phyloP scores from a whole-genome alignment of 495 filamentous ascomycete species.

The Talaromyces proteolyticus region DNA sequence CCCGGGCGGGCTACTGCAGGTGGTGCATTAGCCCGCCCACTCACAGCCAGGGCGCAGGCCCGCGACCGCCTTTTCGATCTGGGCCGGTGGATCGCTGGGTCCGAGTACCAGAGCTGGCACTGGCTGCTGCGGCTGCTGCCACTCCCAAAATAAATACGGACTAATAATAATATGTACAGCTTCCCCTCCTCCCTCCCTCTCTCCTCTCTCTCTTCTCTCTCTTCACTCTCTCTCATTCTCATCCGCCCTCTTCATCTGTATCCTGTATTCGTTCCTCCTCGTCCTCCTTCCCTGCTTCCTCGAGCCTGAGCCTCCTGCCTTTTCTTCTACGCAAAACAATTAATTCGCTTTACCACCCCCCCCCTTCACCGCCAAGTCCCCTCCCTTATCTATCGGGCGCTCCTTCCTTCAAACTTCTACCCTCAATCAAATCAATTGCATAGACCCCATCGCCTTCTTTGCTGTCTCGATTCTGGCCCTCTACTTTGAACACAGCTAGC shows the following conservation, averaged over 20 bases:
- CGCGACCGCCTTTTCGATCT: slow-evolving; percentile 4
- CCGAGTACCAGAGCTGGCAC: no score
- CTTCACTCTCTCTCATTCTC: background rate
- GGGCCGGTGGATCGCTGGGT: background rate
- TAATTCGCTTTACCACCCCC: background rate
- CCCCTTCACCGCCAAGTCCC: background rate
- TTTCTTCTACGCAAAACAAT: no score
- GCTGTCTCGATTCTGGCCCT: background rate
- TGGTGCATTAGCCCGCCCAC: no score
- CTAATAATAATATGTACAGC: background rate
- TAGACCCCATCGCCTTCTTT: background rate
- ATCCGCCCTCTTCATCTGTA: background rate
- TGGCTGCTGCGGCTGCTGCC: no score
- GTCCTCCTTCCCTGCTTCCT: background rate
- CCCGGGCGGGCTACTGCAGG: background rate
- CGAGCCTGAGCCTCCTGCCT: background rate
- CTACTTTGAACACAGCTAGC: no score
- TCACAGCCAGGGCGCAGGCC: no score
- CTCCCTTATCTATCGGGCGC: background rate
- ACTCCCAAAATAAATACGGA: no score
- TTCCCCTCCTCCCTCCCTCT: background rate
- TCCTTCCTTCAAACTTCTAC: background rate
- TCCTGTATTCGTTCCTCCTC: background rate
- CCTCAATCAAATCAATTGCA: background rate
- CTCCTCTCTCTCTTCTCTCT: background rate